Percentiles rank a stretch among this genome's conserved stretches.
phyloP scores from a whole-genome alignment of 345 rosid genomes.

The Citrus unshiu region DNA sequence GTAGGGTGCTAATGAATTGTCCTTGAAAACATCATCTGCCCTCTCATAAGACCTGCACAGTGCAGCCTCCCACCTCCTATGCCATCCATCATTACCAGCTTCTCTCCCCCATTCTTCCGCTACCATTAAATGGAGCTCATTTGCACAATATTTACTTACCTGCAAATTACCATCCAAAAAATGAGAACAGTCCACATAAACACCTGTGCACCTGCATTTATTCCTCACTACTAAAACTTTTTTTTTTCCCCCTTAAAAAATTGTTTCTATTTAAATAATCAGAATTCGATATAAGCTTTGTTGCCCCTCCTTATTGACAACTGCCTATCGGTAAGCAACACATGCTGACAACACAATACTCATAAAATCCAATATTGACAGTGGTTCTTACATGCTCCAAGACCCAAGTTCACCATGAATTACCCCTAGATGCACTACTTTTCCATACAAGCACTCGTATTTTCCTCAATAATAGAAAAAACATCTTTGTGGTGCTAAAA shows the following conservation, averaged over 20 bases:
- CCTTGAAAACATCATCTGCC: conserved; percentile 10
- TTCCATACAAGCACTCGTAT: neutral
- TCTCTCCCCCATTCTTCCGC: conserved; percentile 10
- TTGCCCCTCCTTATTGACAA: no score
- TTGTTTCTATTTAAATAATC: neutral
- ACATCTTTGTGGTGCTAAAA: neutral
- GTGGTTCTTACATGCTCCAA: neutral
- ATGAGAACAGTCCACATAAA: neutral
- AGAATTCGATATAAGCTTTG: neutral
- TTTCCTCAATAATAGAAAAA: neutral
- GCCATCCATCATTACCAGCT: conserved; percentile 1
- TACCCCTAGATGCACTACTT: neutral
- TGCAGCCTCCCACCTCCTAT: conserved; percentile 16
- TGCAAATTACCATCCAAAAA: conserved; percentile 3
- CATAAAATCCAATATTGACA: neutral
- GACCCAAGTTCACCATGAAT: neutral
- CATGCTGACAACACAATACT: no score
- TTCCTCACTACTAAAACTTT: neutral
- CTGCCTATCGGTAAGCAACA: no score
- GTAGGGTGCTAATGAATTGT: neutral
- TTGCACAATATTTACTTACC: conserved; percentile 2
- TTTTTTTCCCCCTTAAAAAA: neutral
- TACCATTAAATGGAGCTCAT: neutral
- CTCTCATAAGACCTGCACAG: conserved; percentile 1
- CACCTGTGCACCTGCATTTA: neutral